These are phyloP conservation scores for Tricholoma sp. DNA, from an alignment of 768 basidiomycete species.

Conservation along the genomic window DNA sequence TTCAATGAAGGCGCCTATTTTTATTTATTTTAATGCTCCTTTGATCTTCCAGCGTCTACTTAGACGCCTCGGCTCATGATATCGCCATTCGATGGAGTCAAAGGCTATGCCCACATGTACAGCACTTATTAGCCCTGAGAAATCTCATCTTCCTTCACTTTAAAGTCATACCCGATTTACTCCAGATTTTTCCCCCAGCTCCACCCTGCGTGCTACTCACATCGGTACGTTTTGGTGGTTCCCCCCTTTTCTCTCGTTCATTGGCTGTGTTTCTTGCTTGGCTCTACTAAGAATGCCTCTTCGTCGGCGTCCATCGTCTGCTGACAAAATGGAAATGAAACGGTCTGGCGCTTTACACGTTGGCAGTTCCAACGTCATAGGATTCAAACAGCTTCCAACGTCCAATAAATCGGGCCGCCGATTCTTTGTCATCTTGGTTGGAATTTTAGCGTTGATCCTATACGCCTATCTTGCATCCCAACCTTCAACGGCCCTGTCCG, in stretches of 20 bases:
- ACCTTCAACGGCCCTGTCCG: background rate
- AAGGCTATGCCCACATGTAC: background rate
- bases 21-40: background rate
- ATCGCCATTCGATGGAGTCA: too few species aligned
- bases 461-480: slow-evolving; percentile 9
- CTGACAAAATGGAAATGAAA: background rate
- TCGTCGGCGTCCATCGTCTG: background rate
- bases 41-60: too few species aligned
- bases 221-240: background rate
- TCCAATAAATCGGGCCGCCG: background rate
- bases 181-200: background rate
- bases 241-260: background rate
- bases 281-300: background rate
- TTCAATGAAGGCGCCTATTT: too few species aligned
- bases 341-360: background rate
- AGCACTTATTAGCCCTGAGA: background rate
- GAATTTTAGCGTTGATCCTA: slow-evolving; percentile 4
- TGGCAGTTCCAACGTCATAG: background rate
- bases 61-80: too few species aligned
- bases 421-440: slow-evolving; percentile 2
- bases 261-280: background rate
- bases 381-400: background rate
- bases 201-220: background rate
- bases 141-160: background rate
- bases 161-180: background rate